Evolutionary conservation across 2,329 filamentous ascomycete species (phyloP).

Genomic region (Curvularia verruculosa): DNA sequence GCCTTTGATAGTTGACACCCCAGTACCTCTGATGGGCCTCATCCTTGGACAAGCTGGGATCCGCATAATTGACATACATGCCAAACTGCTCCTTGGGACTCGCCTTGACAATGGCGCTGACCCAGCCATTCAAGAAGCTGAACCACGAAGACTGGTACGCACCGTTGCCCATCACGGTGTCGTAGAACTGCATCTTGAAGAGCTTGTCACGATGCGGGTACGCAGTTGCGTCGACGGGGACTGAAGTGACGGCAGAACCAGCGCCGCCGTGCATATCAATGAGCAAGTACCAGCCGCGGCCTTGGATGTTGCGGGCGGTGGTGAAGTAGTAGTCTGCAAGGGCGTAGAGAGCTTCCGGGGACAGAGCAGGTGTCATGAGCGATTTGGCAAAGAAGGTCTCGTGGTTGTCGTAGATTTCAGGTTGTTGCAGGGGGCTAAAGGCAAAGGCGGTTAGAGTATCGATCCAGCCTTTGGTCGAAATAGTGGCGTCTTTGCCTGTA

Average conservation of each 20-base stretch:
- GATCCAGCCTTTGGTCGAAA: constrained; percentile 21
- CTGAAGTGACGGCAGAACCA: constrained; percentile 16
- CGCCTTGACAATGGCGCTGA: constrained; percentile 39
- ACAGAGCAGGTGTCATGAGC: constrained; percentile 31
- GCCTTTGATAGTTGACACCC: constrained; percentile 39
- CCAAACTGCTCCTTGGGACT: constrained; percentile 43
- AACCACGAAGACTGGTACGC: constrained; percentile 45
- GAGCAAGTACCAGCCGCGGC: constrained; percentile 33
- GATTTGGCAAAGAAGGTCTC: constrained; percentile 41
- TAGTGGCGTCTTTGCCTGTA: constrained; percentile 4
- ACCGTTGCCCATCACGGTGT: constrained; percentile 14
- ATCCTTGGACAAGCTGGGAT: constrained; percentile 52
- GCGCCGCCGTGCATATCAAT: constrained; percentile 38
- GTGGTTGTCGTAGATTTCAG: constrained; percentile 30
- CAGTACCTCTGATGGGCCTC: constrained; percentile 56
- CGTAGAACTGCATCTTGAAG: constrained; percentile 40
- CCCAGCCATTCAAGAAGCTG: constrained; percentile 49
- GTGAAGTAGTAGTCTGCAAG: constrained; percentile 33
- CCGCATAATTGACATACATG: constrained; percentile 60
- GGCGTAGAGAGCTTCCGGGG: constrained; percentile 18
- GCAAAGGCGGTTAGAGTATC: constrained; percentile 31
- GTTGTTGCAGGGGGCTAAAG: constrained; percentile 27
- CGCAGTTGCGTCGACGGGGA: constrained; percentile 21
- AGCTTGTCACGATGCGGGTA: constrained; percentile 37
- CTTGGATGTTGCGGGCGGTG: constrained; percentile 22